phyloP scores from a whole-genome alignment of 768 basidiomycete genomes.

The Infundibulicybe gibba region DNA sequence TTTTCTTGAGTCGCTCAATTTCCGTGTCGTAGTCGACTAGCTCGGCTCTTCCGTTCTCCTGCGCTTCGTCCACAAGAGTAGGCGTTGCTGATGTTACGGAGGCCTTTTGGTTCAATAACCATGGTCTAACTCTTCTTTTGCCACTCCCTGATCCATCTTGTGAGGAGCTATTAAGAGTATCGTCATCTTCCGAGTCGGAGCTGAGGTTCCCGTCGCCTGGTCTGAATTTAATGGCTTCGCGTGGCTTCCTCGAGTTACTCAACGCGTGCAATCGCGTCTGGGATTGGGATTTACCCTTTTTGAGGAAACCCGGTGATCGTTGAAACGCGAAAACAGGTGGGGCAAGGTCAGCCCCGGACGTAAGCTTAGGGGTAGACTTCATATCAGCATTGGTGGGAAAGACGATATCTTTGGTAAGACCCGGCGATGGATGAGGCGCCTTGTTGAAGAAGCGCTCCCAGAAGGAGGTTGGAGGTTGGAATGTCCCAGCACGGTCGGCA shows the following conservation, averaged over 20 bases:
- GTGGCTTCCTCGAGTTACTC: slow-evolving; percentile 2
- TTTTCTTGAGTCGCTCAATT: slow-evolving; percentile 7
- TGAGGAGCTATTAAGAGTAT: background rate
- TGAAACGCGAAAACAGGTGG: slow-evolving; percentile 6
- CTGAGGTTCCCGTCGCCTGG: slow-evolving; percentile 15
- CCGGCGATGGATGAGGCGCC: background rate
- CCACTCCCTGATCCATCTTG: background rate
- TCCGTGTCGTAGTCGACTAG: slow-evolving; percentile 1
- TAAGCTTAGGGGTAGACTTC: background rate
- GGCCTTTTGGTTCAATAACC: slow-evolving; percentile 9
- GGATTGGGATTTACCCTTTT: slow-evolving; percentile 15
- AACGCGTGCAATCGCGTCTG: slow-evolving; percentile 12
- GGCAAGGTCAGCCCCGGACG: background rate
- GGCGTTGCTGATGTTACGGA: slow-evolving; percentile 15
- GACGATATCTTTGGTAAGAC: no score
- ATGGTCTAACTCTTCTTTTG: slow-evolving; percentile 9
- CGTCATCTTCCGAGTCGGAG: slow-evolving; percentile 30
- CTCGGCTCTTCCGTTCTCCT: background rate
- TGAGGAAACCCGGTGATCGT: slow-evolving; percentile 2
- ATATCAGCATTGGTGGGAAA: background rate
- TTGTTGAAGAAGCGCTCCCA: slow-evolving; percentile 42
- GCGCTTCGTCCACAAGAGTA: slow-evolving; percentile 11
- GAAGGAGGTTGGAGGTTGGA: slow-evolving; percentile 47
- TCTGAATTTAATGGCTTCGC: slow-evolving; percentile 28
- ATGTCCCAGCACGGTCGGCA: slow-evolving; percentile 52